These are phyloP conservation scores for Pseudomonodictys pantanalensis DNA, from an alignment of 495 filamentous ascomycete genomes.

Conservation along the genomic window DNA sequence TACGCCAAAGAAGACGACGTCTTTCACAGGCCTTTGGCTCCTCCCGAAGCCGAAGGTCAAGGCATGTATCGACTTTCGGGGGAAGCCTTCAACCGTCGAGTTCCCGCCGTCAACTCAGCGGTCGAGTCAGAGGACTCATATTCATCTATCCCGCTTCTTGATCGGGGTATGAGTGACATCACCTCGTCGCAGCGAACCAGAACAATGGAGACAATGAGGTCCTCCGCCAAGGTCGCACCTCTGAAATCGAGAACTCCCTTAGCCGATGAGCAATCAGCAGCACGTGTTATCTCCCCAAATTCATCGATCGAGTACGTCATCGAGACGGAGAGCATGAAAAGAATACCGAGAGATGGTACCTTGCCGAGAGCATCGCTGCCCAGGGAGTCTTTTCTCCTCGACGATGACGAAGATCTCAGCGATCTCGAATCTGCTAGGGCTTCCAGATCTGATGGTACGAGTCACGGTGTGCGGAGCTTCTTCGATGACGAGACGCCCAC, in stretches of 20 bases:
- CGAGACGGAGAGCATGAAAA: slow-evolving; percentile 56
- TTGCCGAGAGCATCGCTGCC: slow-evolving; percentile 42
- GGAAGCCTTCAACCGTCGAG: slow-evolving; percentile 17
- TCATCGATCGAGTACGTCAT: slow-evolving; percentile 58
- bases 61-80: slow-evolving; percentile 37
- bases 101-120: slow-evolving; percentile 4
- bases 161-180: slow-evolving; percentile 65
- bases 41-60: slow-evolving; percentile 35
- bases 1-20: slow-evolving; percentile 11
- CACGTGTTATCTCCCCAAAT: slow-evolving; percentile 25
- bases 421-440: slow-evolving; percentile 67
- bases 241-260: slow-evolving; percentile 11
- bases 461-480: slow-evolving; percentile 42
- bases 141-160: slow-evolving; percentile 71
- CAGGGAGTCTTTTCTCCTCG: slow-evolving; percentile 60
- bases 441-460: slow-evolving; percentile 46
- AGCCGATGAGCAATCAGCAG: slow-evolving; percentile 1
- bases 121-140: slow-evolving; percentile 64
- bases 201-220: slow-evolving; percentile 18
- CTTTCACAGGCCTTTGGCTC: slow-evolving; percentile 24
- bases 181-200: slow-evolving; percentile 36
- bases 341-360: slow-evolving; percentile 50
- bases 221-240: slow-evolving; percentile 21
- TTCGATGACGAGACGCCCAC: slow-evolving; percentile 42
- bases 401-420: slow-evolving; percentile 66